Percentiles rank a stretch among this genome's conserved stretches.
Conservation (phyloP, 2,329 filamentous ascomycete genomes). For the Cryoendolithus antarcticus region DNA sequence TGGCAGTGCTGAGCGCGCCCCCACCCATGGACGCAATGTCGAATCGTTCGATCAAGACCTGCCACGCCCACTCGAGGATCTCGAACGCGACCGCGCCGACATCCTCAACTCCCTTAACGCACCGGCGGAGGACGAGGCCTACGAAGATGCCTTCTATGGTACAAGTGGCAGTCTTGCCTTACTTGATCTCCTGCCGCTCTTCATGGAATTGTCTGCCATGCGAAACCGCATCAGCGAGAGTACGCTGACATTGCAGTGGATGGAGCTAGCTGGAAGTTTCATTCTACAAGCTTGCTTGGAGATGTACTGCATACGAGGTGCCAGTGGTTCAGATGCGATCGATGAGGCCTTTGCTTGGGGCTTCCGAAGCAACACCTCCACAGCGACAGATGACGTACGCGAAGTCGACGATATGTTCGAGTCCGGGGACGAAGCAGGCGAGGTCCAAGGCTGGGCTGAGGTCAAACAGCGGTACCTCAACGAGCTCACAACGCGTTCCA, state of each 20-base stretch:
- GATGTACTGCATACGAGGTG: conserved; percentile 31
- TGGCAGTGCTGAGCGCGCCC: conserved; percentile 9
- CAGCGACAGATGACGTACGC: neutral
- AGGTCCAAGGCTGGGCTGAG: conserved; percentile 24
- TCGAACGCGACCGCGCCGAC: conserved; percentile 8
- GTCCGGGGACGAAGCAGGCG: conserved; percentile 23
- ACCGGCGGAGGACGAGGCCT: conserved; percentile 13
- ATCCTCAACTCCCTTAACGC: conserved; percentile 12
- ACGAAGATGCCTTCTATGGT: conserved; percentile 23
- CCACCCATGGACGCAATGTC: conserved; percentile 4
- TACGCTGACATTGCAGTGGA: conserved; percentile 28
- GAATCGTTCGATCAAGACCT: conserved; percentile 9
- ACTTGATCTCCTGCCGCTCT: conserved; percentile 33
- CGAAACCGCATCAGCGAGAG: conserved; percentile 23
- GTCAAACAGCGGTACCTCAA: conserved; percentile 24
- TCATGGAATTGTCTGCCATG: conserved; percentile 34
- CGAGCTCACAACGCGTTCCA: conserved; percentile 11
- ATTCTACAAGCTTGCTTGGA: conserved; percentile 41
- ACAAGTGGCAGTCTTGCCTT: conserved; percentile 23
- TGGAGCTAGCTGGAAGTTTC: conserved; percentile 34
- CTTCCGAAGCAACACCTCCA: conserved; percentile 13
- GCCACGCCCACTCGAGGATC: conserved; percentile 4
- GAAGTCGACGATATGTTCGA: conserved; percentile 17
- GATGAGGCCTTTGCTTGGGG: conserved; percentile 36
- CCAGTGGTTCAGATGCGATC: conserved; percentile 24